Conservation (phyloP, 768 basidiomycete species). For the Rhizopogon salebrosus region DNA sequence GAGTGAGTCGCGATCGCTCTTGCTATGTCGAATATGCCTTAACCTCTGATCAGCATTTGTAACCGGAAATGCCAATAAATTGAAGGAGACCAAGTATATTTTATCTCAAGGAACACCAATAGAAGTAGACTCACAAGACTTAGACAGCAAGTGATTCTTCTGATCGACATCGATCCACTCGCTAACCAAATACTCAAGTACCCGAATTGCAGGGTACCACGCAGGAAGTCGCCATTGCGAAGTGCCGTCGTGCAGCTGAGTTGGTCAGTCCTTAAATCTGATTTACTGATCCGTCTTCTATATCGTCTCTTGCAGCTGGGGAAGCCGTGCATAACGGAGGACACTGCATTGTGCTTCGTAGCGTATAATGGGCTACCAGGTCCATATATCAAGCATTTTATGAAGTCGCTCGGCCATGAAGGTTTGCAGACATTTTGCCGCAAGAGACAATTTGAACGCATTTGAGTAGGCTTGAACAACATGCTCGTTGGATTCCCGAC, state of each 20-base stretch:
- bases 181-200: slow-evolving; percentile 40
- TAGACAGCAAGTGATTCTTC: slow-evolving; percentile 61
- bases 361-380: slow-evolving; percentile 91
- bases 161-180: neutral
- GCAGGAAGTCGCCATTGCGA: slow-evolving; percentile 81
- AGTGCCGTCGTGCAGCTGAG: slow-evolving; percentile 83
- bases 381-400: slow-evolving; percentile 95
- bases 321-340: slow-evolving; percentile 74
- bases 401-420: slow-evolving; percentile 77
- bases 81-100: slow-evolving; percentile 84
- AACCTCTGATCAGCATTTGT: slow-evolving; percentile 67
- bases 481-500: slow-evolving; percentile 74
- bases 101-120: slow-evolving; percentile 62
- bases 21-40: neutral
- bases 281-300: neutral
- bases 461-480: slow-evolving; percentile 62
- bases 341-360: slow-evolving; percentile 89
- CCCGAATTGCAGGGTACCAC: slow-evolving; percentile 95
- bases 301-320: slow-evolving; percentile 29
- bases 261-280: slow-evolving; percentile 39
- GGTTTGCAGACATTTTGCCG: slow-evolving; percentile 36
- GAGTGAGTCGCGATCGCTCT: slow-evolving; percentile 13
- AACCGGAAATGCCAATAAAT: slow-evolving; percentile 91
- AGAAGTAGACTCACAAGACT: slow-evolving; percentile 67
- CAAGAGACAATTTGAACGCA: neutral